phyloP scores from a whole-genome alignment of 441 rosid genomes.

The Eutrema salsugineum region DNA sequence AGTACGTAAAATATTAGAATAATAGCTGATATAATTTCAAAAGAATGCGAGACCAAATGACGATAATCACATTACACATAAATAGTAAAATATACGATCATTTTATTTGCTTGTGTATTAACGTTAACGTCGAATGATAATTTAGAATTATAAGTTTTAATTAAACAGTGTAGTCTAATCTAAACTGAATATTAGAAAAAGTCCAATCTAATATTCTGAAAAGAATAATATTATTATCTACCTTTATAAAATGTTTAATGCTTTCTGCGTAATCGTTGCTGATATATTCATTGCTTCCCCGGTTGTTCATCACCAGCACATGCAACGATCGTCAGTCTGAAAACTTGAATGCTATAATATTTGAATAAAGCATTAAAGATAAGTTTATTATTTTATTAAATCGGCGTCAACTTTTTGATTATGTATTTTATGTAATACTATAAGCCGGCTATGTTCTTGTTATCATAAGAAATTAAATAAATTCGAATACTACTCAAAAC shows the following conservation, averaged over 20 bases:
- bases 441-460: slow-evolving; percentile 17
- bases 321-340: slow-evolving; percentile 26
- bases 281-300: slow-evolving; percentile 31
- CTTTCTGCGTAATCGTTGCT: slow-evolving; percentile 18
- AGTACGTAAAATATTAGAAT: background rate
- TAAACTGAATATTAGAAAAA: background rate
- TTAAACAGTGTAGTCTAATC: too few species aligned
- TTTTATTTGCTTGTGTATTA: background rate
- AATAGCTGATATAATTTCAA: background rate
- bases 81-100: background rate
- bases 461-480: background rate
- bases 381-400: background rate
- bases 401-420: slow-evolving; percentile 25
- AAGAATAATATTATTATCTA: background rate
- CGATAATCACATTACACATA: background rate
- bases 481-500: background rate
- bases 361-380: background rate
- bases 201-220: background rate
- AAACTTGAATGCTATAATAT: slow-evolving; percentile 6
- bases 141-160: background rate
- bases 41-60: background rate
- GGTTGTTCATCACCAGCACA: slow-evolving; percentile 27
- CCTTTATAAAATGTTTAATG: background rate
- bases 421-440: background rate
- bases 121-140: background rate